A percentile compares a stretch with the other conserved stretches of the same genome.
phyloP scores from a whole-genome alignment of 2,329 filamentous ascomycete genomes.

The Aspergillus texensis region DNA sequence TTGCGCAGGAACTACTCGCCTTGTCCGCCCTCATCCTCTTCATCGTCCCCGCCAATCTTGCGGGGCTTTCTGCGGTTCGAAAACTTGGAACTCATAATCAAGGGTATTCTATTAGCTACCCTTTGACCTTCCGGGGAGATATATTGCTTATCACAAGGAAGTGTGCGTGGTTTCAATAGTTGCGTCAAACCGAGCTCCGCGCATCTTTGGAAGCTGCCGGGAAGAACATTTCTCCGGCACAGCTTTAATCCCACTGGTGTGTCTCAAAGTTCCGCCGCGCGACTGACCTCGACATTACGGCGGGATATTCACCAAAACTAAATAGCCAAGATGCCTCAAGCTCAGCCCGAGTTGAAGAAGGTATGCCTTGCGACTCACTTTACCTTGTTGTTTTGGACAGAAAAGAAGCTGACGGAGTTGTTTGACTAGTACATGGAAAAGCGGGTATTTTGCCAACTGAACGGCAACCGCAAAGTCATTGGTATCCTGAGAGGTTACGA shows the following conservation, averaged over 20 bases:
- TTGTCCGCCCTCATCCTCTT: conserved; percentile 43
- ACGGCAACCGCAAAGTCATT: conserved; percentile 96
- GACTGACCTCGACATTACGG: conserved; percentile 26
- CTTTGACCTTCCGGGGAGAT: not conserved
- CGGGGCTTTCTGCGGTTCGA: conserved; percentile 68
- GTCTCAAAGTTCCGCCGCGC: conserved; percentile 32
- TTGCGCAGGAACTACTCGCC: conserved; percentile 41
- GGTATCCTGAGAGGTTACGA: conserved; percentile 94
- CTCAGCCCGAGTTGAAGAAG: conserved; percentile 98
- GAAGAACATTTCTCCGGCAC: conserved; percentile 40
- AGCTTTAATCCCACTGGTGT: conserved; percentile 29
- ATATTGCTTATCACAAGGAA: conserved; percentile 3
- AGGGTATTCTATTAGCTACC: not conserved
- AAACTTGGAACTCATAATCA: conserved; percentile 60
- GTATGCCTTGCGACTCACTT: conserved; percentile 51
- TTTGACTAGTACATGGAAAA: conserved; percentile 90
- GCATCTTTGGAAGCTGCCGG: conserved; percentile 28
- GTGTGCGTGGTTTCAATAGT: not conserved
- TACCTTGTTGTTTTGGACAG: conserved; percentile 1
- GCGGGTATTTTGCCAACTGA: conserved; percentile 94
- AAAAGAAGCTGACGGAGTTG: conserved; percentile 20
- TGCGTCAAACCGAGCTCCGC: not conserved
- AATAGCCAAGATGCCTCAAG: conserved; percentile 81
- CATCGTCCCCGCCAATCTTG: conserved; percentile 74
- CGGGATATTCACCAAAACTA: conserved; percentile 24